Evolutionary conservation across 805 yeast genomes (phyloP), one percentile per base, ranked within the genome.

Genomic region (Candida ovalis): DNA sequence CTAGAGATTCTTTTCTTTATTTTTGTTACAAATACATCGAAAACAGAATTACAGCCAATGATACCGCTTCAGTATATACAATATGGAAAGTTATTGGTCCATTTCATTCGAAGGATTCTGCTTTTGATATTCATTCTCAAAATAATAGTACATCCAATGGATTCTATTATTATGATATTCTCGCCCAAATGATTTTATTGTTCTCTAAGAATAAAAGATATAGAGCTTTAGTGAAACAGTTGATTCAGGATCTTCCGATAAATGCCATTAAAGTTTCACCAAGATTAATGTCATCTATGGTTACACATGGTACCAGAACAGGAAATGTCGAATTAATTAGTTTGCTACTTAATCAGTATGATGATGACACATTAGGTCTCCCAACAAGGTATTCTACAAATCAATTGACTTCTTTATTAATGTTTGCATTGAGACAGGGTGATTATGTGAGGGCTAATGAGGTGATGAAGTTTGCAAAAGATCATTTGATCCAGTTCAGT

Each of bases 201-300:
- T 66, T 68, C 35, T 62, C 70, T 13, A 65, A 61, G 44, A 62
- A 58, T 35, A 54, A 48, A 42, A 51, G 71, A 42, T 68, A 64
- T 41, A 50, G 59, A 13, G 18, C 27, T 2, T 38, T 66, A 24
- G 63, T 68, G 4, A 48, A 52, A 10, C 54, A 58, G 4, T 22
- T 69, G 15, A 57, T 69, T 2, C 48, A 51, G 23, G 54, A 60
- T 33, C 46, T 69, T n/a, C 72, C 73, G 1, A 53, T 68, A 23
- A 62, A 64, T 24, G 63, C 71, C 1, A 63, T 68, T 24, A 56
- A 57, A 32, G 55, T 64, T 2, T 60, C 64, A 23, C 72, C 73
- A 1, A 54, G 54, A 18, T 53, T 69, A 37, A 66, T 68, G 71
- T 52, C 61, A 7, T 52, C 70, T 1, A 47, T 69, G 25, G 39